Conservation (phyloP, 495 filamentous ascomycete species). For the Rostrohypoxylon terebratum region DNA sequence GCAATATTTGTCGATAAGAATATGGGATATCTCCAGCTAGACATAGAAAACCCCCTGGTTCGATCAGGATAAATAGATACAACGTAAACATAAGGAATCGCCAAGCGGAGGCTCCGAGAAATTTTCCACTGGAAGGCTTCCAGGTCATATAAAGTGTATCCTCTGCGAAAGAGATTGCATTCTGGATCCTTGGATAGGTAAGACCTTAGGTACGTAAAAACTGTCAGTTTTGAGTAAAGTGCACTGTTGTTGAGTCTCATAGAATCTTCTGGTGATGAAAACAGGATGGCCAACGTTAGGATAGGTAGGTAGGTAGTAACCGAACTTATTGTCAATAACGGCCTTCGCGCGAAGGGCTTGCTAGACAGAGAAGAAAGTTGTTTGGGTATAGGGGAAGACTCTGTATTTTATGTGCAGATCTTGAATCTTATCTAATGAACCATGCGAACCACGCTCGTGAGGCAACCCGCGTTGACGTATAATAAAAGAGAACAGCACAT, state of each 20-base stretch:
- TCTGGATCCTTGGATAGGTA: neutral
- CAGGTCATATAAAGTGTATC: neutral
- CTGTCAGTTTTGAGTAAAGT: neutral
- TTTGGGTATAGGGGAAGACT: neutral
- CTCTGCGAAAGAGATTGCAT: neutral
- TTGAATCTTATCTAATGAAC: neutral
- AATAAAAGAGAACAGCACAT: no score
- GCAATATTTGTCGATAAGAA: no score
- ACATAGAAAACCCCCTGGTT: no score
- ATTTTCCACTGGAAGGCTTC: no score
- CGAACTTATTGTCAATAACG: no score
- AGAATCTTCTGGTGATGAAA: neutral
- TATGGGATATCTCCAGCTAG: no score
- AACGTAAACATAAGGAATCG: no score
- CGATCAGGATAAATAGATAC: no score
- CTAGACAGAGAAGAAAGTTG: neutral
- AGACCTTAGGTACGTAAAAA: neutral
- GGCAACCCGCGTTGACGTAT: neutral
- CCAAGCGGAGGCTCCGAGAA: no score
- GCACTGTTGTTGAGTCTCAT: neutral
- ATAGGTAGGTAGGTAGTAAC: neutral
- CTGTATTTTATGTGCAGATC: neutral
- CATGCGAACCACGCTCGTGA: neutral
- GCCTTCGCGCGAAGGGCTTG: neutral
- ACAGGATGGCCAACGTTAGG: neutral